Conservation (phyloP, 78 protist species). For the Trichosphaerium sp. region DNA sequence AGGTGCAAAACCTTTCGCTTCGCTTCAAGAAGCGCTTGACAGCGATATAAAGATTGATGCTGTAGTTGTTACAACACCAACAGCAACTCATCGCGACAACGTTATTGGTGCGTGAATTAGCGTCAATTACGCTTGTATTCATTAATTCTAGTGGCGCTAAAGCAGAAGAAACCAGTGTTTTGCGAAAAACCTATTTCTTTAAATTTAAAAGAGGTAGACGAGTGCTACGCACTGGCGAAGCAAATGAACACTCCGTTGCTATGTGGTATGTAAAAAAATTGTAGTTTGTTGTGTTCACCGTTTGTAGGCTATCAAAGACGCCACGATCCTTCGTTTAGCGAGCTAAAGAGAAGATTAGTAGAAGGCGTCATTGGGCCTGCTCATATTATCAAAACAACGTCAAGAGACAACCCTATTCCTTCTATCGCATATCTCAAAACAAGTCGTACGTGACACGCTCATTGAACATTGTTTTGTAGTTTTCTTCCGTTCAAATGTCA, state of each 20-base stretch:
- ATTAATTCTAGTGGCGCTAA: slow-evolving; percentile 10
- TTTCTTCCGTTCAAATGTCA: too few species aligned
- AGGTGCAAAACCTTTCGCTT: too few species aligned
- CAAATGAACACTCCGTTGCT: background rate
- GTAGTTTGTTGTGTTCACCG: background rate
- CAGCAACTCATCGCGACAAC: background rate
- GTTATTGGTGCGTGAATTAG: too few species aligned
- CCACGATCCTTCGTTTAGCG: background rate
- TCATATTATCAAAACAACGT: background rate
- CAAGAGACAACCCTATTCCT: slow-evolving; percentile 1
- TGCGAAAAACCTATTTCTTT: slow-evolving; percentile 14
- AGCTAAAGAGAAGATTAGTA: background rate
- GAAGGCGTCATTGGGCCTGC: background rate
- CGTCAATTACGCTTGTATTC: too few species aligned
- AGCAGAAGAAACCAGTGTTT: slow-evolving; percentile 1
- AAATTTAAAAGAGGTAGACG: background rate
- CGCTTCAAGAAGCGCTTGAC: too few species aligned
- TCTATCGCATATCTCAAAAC: background rate
- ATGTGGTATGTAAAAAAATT: background rate
- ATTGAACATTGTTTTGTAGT: too few species aligned
- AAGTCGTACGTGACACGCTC: too few species aligned
- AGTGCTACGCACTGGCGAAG: background rate
- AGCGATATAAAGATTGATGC: background rate
- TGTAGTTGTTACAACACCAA: background rate
- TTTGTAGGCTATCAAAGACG: background rate